Evolutionary conservation across 2,329 filamentous ascomycete species (phyloP).

Genomic region (Pseudogymnoascus sp.): DNA sequence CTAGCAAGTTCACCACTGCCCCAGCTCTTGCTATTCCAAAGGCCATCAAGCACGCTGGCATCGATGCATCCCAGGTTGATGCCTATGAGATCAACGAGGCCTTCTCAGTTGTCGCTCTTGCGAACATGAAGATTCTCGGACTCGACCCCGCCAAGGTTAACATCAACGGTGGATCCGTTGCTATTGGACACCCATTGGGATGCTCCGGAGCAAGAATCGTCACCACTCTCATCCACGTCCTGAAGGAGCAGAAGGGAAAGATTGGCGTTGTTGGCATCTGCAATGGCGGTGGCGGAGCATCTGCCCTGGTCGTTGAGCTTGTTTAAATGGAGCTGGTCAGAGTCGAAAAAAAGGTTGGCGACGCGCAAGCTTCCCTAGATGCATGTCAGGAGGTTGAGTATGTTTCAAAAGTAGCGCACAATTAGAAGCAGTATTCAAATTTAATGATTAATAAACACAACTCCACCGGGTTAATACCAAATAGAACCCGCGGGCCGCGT

Average conservation of each 20-base stretch:
- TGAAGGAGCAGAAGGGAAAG: conserved; percentile 87
- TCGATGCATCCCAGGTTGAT: conserved; percentile 72
- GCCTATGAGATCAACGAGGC: conserved; percentile 99
- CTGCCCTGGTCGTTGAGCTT: conserved; percentile 80
- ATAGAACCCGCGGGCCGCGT: not conserved
- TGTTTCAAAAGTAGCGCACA: conserved; percentile 8
- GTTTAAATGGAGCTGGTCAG: conserved; percentile 11
- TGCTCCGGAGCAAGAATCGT: conserved; percentile 91
- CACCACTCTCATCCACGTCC: conserved; percentile 79
- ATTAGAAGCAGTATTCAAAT: conserved; percentile 8
- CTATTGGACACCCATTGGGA: conserved; percentile 90
- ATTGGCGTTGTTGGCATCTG: conserved; percentile 92
- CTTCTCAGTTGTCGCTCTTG: conserved; percentile 91
- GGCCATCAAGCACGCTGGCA: conserved; percentile 87
- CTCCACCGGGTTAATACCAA: not conserved
- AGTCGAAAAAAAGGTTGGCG: not conserved
- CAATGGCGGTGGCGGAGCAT: conserved; percentile 95
- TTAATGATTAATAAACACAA: conserved; percentile 8
- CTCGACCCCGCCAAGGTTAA: conserved; percentile 84
- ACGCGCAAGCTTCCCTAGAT: not conserved
- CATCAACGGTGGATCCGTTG: conserved; percentile 88
- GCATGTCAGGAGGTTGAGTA: not conserved
- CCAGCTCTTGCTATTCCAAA: conserved; percentile 94
- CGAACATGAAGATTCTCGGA: conserved; percentile 87
- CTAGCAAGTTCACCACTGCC: conserved; percentile 91